Base-by-base conservation (phyloP, 1,284 basidiomycete species). In the Cutaneotrichosporon dermatis region DNA sequence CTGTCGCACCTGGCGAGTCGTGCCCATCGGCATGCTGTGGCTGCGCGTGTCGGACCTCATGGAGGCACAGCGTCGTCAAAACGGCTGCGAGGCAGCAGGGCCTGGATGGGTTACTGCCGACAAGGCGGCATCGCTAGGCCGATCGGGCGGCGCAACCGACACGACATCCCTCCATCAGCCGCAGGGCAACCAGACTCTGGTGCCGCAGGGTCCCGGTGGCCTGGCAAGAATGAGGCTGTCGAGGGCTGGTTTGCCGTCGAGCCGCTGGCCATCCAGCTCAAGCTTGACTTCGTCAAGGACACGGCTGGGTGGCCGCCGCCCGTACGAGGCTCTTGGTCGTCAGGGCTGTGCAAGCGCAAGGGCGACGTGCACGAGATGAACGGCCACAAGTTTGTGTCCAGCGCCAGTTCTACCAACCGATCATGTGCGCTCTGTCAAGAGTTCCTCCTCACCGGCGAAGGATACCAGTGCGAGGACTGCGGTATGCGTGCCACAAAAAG, bases 381-480 rank as follows among this genome's bases (percentile, higher is more conserved):
- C 74, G 96, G 96, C 4, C 96, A 99, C 82, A 92, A 96, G 78
- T 99, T 99, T 74, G 85, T 74, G 85, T 99, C 55, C 90, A 93
- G 71, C 86, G 88, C 55, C 96, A 99, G 79, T 99, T 99, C 82
- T 99, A 98, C 79, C 94, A 97, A 78, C 87, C 96, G 73, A 96
- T 99, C 82, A 85, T 97, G 58, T 99, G 96, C 76, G 1, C 92
- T 97, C 76, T 99, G 96, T 80, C 89, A 87, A 79, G 95, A 99
- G 72, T 96, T 99, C 81, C 82, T 99, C 66, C 88, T 98, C 76
- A 98, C 99, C 64, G 96, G 93, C 3, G 84, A 91, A 60, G 96
- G 96, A 7, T 98, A 95, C 79, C 95, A 98, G 80, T 99, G 96
- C 81, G 95, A 99, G 74, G 96, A 99, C 77, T 99, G 96, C 88